Conservation (phyloP, 2,329 filamentous ascomycete species). For the Calonectria ilicicola region DNA sequence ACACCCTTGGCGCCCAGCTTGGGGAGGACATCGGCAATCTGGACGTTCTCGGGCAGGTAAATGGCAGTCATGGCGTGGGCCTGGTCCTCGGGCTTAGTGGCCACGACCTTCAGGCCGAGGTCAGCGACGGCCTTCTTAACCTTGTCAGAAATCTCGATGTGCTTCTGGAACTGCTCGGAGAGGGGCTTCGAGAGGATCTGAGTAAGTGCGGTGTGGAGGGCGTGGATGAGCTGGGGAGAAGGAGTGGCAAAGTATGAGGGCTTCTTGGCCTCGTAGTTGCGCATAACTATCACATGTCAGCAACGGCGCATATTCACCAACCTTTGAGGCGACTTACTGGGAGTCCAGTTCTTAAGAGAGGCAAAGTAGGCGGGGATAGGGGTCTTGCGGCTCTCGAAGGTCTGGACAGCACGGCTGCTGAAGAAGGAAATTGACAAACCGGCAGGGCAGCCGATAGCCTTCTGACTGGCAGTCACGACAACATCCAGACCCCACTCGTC, state of each 20-base stretch:
- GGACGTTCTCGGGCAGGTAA: conserved; percentile 87
- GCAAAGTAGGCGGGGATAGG: conserved; percentile 92
- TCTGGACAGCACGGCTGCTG: conserved; percentile 86
- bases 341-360: conserved; percentile 96
- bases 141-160: conserved; percentile 82
- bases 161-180: conserved; percentile 83
- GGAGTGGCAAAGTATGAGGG: conserved; percentile 98
- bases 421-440: conserved; percentile 95
- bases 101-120: conserved; percentile 89
- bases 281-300: conserved; percentile 76
- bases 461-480: conserved; percentile 94
- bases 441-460: conserved; percentile 95
- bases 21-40: conserved; percentile 85
- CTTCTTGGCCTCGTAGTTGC: conserved; percentile 98
- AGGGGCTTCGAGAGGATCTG: conserved; percentile 88
- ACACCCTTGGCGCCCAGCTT: conserved; percentile 88
- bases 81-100: conserved; percentile 87
- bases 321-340: conserved; percentile 67
- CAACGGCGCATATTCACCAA: not conserved
- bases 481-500: conserved; percentile 95
- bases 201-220: conserved; percentile 87
- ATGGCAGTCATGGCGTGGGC: conserved; percentile 99
- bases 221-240: conserved; percentile 92
- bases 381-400: conserved; percentile 83
- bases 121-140: conserved; percentile 87